These are phyloP conservation scores for Sporothrix inflata DNA, from an alignment of 2,329 filamentous ascomycete genomes.

Conservation along the genomic window DNA sequence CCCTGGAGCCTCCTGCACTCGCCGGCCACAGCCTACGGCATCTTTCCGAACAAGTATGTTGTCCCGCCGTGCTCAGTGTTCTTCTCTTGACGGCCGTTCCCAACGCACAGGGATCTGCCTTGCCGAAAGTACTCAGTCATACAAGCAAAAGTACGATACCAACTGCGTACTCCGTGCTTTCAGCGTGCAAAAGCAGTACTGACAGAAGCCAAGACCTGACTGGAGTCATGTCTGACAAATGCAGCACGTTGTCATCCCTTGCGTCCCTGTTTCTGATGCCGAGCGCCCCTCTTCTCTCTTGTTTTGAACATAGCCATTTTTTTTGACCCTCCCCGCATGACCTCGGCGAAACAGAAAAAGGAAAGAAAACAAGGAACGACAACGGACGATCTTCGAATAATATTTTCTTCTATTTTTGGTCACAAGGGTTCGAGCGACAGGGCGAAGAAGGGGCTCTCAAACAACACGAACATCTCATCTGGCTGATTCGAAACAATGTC, in stretches of 20 bases:
- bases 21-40: neutral
- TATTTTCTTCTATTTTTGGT: slow-evolving; percentile 1
- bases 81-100: neutral
- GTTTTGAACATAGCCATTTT: neutral
- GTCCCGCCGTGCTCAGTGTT: neutral
- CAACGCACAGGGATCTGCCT: neutral
- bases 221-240: slow-evolving; percentile 10
- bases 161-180: neutral
- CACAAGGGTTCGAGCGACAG: neutral
- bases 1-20: slow-evolving; percentile 6
- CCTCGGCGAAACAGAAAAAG: neutral
- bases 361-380: neutral
- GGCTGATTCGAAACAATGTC: neutral
- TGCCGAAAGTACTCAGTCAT: slow-evolving; percentile 2
- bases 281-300: neutral
- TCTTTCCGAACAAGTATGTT: neutral
- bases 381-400: neutral
- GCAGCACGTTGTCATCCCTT: slow-evolving; percentile 21
- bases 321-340: neutral
- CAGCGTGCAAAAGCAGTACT: neutral
- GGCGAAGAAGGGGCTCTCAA: neutral
- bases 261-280: slow-evolving; percentile 21
- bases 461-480: neutral
- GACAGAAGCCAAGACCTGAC: neutral
- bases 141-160: neutral